These are phyloP conservation scores for Xylaria castorea DNA, from an alignment of 495 filamentous ascomycete genomes.

Conservation along the genomic window DNA sequence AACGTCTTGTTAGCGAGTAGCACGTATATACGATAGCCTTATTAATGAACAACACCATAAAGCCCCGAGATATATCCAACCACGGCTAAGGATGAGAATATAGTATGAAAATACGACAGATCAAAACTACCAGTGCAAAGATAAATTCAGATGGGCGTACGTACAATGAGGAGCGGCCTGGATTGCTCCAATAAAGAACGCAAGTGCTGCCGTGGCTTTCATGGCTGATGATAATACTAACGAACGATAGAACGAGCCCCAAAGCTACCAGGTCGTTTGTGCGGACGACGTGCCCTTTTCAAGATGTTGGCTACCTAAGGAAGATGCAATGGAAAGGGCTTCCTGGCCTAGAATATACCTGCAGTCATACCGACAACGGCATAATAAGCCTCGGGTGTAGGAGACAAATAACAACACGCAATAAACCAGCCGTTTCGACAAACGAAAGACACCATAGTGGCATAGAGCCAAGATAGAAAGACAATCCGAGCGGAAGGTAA, in stretches of 20 bases:
- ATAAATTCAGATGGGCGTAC: neutral
- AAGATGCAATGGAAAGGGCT: neutral
- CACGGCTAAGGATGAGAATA: neutral
- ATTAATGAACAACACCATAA: neutral
- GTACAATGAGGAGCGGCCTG: conserved; percentile 53
- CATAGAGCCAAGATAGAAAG: neutral
- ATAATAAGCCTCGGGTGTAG: neutral
- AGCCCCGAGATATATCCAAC: neutral
- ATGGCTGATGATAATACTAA: conserved; percentile 30
- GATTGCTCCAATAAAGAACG: conserved; percentile 41
- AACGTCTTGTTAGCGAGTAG: conserved; percentile 20
- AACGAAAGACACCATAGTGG: neutral
- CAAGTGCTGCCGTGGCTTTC: conserved; percentile 46
- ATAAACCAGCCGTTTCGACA: neutral
- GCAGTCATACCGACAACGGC: neutral
- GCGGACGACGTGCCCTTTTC: neutral
- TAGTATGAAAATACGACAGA: neutral
- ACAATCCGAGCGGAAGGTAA: conserved; percentile 15
- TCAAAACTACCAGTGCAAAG: neutral
- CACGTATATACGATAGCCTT: neutral
- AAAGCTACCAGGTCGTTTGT: neutral
- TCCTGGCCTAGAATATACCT: neutral
- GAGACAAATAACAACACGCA: neutral
- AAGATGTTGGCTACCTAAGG: neutral
- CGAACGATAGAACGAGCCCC: neutral